Conservation (phyloP, 1,284 basidiomycete genomes). For the Schizophyllum commune region DNA sequence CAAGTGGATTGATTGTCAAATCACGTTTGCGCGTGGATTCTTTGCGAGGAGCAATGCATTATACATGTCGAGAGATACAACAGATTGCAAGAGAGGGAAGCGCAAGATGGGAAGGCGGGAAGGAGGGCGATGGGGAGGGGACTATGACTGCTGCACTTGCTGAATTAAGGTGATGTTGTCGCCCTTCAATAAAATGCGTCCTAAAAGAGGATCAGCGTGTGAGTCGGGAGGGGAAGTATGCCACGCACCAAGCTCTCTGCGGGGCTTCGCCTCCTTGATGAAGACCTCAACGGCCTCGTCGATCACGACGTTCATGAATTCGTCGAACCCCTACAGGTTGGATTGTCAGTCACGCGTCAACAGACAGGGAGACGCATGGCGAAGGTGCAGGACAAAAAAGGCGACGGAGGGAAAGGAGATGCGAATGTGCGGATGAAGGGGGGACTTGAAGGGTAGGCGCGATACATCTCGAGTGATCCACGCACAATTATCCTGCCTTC, state of each 20-base stretch:
- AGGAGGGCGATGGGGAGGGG: background rate
- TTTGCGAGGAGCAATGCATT: background rate
- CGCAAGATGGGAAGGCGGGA: background rate
- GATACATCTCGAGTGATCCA: constrained; percentile 19
- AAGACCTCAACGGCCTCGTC: constrained; percentile 94
- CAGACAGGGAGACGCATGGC: constrained; percentile 4
- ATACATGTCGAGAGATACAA: background rate
- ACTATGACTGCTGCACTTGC: constrained; percentile 31
- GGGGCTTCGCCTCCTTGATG: constrained; percentile 80
- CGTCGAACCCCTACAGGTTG: constrained; percentile 84
- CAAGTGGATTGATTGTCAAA: background rate
- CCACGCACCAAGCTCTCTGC: constrained; percentile 67
- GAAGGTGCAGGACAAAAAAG: constrained; percentile 5
- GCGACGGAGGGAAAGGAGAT: constrained; percentile 3
- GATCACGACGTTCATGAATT: constrained; percentile 99
- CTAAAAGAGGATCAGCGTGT: constrained; percentile 32
- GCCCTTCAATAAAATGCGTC: constrained; percentile 89
- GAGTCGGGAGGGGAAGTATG: constrained; percentile 5
- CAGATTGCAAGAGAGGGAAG: background rate
- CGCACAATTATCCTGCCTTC: constrained; percentile 95
- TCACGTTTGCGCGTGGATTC: too few relatives aligned
- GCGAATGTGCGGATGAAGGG: constrained; percentile 7
- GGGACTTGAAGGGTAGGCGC: constrained; percentile 18
- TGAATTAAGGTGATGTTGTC: constrained; percentile 97
- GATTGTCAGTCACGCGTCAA: constrained; percentile 9